Conservation (phyloP, 352 stramenopile species). For the Pythium pectinolyticum region DNA sequence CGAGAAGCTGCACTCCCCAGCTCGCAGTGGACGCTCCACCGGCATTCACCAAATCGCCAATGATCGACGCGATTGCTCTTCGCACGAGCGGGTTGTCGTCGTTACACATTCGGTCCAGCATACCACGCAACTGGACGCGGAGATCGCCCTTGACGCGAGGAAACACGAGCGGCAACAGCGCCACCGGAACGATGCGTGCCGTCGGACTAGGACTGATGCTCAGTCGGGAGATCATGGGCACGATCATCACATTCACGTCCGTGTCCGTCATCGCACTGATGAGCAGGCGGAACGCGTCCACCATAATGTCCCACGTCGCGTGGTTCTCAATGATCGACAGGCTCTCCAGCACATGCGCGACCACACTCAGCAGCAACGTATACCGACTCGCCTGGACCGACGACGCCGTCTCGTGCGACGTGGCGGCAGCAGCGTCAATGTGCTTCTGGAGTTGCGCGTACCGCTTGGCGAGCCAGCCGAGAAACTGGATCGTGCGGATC, state of each 20-base stretch:
- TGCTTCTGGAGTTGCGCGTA: slow-evolving; percentile 65
- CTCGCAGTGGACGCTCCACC: slow-evolving; percentile 48
- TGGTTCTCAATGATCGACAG: slow-evolving; percentile 90
- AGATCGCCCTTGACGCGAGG: slow-evolving; percentile 67
- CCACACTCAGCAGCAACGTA: slow-evolving; percentile 68
- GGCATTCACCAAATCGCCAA: slow-evolving; percentile 65
- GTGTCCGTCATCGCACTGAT: slow-evolving; percentile 56
- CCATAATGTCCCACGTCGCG: slow-evolving; percentile 88
- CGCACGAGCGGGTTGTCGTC: slow-evolving; percentile 86
- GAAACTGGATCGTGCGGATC: slow-evolving; percentile 80
- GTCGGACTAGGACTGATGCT: slow-evolving; percentile 85
- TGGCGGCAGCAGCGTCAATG: slow-evolving; percentile 28
- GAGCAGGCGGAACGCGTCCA: slow-evolving; percentile 78
- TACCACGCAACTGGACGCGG: slow-evolving; percentile 77
- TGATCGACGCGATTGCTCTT: slow-evolving; percentile 81
- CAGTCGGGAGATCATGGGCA: slow-evolving; percentile 79
- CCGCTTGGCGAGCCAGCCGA: slow-evolving; percentile 75
- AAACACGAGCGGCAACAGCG: slow-evolving; percentile 77
- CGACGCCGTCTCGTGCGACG: slow-evolving; percentile 8
- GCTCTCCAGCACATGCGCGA: slow-evolving; percentile 82
- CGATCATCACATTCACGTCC: slow-evolving; percentile 62
- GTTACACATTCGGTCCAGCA: slow-evolving; percentile 86
- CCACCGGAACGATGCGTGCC: slow-evolving; percentile 79
- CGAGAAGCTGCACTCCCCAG: slow-evolving; percentile 78
- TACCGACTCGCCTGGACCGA: slow-evolving; percentile 38